phyloP scores from a whole-genome alignment of 148 eudicot species.

The Chenopodium album region DNA sequence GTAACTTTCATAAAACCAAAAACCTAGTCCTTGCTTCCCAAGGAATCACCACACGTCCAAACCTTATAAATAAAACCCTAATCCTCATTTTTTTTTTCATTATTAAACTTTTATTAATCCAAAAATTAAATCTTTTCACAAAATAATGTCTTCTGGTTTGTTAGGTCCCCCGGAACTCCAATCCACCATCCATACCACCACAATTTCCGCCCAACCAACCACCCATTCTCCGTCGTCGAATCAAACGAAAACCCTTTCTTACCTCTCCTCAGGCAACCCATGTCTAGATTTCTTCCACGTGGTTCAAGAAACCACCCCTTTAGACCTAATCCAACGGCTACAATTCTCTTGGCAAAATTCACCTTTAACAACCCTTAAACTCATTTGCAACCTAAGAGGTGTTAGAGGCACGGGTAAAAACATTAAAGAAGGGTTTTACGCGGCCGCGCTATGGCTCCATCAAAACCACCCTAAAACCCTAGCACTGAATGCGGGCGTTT shows the following conservation, averaged over 20 bases:
- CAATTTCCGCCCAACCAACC: not conserved
- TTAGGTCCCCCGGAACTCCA: conserved; percentile 19
- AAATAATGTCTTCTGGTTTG: conserved; percentile 13
- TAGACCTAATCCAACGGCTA: not conserved
- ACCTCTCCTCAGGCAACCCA: conserved; percentile 15
- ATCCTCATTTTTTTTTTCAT: not conserved
- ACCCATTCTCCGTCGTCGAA: conserved; percentile 11
- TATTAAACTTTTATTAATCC: too few species aligned
- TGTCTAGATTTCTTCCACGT: conserved; percentile 32
- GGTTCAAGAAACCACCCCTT: not conserved
- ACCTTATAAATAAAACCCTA: not conserved
- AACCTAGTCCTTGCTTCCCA: conserved; percentile 4
- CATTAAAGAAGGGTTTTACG: conserved; percentile 23
- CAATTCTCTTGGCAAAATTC: conserved; percentile 6
- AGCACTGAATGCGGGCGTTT: not conserved
- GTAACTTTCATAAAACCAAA: too few species aligned
- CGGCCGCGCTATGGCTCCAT: conserved; percentile 15
- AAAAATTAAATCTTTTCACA: too few species aligned
- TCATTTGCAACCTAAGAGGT: conserved; percentile 12
- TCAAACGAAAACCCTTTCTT: not conserved
- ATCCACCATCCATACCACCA: not conserved
- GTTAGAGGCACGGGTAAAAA: conserved; percentile 21
- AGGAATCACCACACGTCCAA: not conserved
- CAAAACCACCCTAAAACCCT: conserved; percentile 27
- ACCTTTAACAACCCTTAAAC: conserved; percentile 21